phyloP scores from a whole-genome alignment of 176 grass and related monocot genomes.

The Carex myosuroides region DNA sequence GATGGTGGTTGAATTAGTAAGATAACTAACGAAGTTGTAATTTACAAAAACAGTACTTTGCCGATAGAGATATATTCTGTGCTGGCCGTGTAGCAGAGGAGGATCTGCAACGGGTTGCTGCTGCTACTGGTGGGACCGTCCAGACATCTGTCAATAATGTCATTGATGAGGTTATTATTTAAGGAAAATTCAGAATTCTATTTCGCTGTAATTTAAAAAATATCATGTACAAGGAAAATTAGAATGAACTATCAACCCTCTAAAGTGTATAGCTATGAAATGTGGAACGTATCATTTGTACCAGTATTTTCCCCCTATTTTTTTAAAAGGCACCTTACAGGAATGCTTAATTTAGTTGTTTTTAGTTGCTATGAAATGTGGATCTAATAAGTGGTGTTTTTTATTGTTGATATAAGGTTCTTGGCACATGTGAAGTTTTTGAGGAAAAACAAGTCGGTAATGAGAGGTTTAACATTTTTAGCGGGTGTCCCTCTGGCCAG shows the following conservation, averaged over 20 bases:
- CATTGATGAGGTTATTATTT: conserved; percentile 53
- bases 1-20: not conserved
- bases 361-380: not conserved
- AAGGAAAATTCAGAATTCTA: not conserved
- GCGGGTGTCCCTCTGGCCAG: conserved; percentile 74
- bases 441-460: conserved; percentile 96
- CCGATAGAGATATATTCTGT: conserved; percentile 91
- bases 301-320: not conserved
- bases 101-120: conserved; percentile 80
- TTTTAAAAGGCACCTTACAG: not conserved
- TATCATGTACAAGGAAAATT: not conserved
- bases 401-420: conserved; percentile 47
- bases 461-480: conserved; percentile 95
- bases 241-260: not conserved
- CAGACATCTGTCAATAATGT: conserved; percentile 91
- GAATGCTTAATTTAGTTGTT: not conserved
- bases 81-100: conserved; percentile 87
- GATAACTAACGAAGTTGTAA: not conserved
- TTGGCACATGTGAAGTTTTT: conserved; percentile 86
- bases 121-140: conserved; percentile 78
- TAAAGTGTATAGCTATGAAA: not conserved
- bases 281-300: not conserved
- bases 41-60: conserved; percentile 65
- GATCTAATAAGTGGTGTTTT: not conserved
- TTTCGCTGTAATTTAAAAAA: not conserved